Percentiles rank a stretch among this genome's conserved stretches.
These are phyloP conservation scores for Chlorella sp. DNA, from an alignment of 139 green algal genomes.

Conservation along the genomic window DNA sequence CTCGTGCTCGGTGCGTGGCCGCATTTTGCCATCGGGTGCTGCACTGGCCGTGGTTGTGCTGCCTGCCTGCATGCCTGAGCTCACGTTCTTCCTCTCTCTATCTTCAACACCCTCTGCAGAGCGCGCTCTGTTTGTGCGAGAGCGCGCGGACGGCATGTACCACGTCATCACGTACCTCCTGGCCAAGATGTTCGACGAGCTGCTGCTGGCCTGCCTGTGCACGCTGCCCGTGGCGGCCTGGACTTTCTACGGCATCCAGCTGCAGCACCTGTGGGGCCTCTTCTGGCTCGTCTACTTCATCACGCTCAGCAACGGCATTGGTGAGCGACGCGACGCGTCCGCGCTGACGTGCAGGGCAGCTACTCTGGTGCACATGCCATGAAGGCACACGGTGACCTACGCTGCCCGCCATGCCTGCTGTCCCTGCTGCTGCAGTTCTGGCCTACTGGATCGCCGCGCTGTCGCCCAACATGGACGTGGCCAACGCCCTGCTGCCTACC, in stretches of 20 bases:
- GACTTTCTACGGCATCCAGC: conserved; percentile 18
- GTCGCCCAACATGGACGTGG: conserved; percentile 52
- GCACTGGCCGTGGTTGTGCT: too few relatives aligned
- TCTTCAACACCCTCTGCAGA: conserved; percentile 33
- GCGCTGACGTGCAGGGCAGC: too few relatives aligned
- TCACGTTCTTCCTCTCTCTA: too few relatives aligned
- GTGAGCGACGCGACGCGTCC: too few relatives aligned
- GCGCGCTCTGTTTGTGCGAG: conserved; percentile 66
- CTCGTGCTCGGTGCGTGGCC: conserved; percentile 27
- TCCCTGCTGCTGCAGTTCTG: conserved; percentile 20
- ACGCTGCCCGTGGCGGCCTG: conserved; percentile 5
- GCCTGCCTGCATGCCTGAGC: too few relatives aligned
- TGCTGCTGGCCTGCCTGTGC: conserved; percentile 15
- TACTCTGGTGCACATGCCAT: too few relatives aligned
- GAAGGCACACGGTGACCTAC: not conserved
- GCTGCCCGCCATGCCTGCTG: not conserved
- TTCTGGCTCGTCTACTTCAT: conserved; percentile 52
- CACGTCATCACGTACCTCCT: conserved; percentile 69
- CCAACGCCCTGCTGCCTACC: conserved; percentile 62
- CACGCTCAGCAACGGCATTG: conserved; percentile 31
- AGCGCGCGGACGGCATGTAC: conserved; percentile 77
- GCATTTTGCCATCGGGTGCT: too few relatives aligned
- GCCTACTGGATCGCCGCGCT: conserved; percentile 69
- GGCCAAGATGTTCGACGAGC: conserved; percentile 52
- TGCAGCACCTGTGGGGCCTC: conserved; percentile 28